phyloP scores from a whole-genome alignment of 208 protist species.

The Leishmania guyanensis region DNA sequence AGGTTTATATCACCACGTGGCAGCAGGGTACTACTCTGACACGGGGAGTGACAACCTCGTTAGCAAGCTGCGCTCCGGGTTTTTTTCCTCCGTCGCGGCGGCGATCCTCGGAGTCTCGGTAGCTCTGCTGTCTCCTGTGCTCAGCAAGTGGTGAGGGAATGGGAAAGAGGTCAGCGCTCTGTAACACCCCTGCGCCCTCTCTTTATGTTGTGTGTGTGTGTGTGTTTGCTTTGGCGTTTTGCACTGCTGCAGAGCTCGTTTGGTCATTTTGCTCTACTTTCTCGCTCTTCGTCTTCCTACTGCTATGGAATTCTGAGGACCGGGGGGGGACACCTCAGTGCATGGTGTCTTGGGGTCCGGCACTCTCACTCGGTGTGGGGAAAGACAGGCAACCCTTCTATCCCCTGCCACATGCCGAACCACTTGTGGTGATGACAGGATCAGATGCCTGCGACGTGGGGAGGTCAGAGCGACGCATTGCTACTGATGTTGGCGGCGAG shows the following conservation, averaged over 20 bases:
- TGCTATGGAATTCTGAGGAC: background rate
- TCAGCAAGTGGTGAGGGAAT: conserved; percentile 8
- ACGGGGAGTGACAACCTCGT: background rate
- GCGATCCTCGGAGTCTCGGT: conserved; percentile 28
- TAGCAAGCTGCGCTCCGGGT: conserved; percentile 32
- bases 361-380: too few species aligned
- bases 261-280: background rate
- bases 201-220: background rate
- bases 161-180: background rate
- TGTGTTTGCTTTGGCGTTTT: background rate
- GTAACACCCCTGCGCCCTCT: too few species aligned
- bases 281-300: background rate
- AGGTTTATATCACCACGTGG: conserved; percentile 26
- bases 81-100: conserved; percentile 33
- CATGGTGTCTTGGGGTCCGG: background rate
- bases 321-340: background rate
- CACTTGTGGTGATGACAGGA: background rate
- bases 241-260: background rate
- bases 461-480: background rate
- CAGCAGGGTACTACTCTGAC: conserved; percentile 31
- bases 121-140: conserved; percentile 12
- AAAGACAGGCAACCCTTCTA: background rate
- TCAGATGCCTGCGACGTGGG: background rate
- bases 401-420: background rate
- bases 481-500: background rate